Evolutionary conservation across 2,329 filamentous ascomycete genomes (phyloP), one percentile per base, ranked within the genome.

Genomic region (Amauroascus verrucosus): DNA sequence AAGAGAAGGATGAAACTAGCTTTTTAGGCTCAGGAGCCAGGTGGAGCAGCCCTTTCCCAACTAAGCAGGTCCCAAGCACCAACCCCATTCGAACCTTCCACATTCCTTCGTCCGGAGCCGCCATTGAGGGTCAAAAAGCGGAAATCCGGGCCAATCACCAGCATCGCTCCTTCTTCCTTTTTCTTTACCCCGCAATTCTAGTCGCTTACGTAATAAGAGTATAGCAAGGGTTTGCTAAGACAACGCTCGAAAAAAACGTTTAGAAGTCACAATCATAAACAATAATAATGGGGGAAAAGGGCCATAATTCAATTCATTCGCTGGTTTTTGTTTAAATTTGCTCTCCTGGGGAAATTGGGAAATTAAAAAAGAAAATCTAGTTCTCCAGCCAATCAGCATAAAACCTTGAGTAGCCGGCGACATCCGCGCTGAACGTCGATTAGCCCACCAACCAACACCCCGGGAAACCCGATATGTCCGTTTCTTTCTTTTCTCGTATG

Each of bases 401-500:
- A 30, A 16, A 26, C 48, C 48, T 51, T 24, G 26, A 44, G 48
- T 51, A 51, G 28, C 48, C 48, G 48, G 38, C 37, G 38, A 38
- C 35, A 51, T 33, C 48, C 48, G 48, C 35, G 38, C 37, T n/a
- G 14, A 5, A 9, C 13, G 45, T 33, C n/a, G n/a, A n/a, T n/a
- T n/a, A n/a, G n/a, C n/a, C n/a, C n/a, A n/a, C n/a, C n/a, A n/a
- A n/a, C n/a, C n/a, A n/a, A n/a, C n/a, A n/a, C n/a, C n/a, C n/a
- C n/a, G n/a, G n/a, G n/a, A n/a, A n/a, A n/a, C n/a, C n/a, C n/a
- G n/a, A n/a, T n/a, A n/a, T n/a, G n/a, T n/a, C n/a, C n/a, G n/a
- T n/a, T n/a, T n/a, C n/a, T n/a, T n/a, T n/a, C n/a, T n/a, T n/a
- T n/a, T n/a, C 9, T 32, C 9, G 18, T 22, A 30, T 30, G 26